Evolutionary conservation across 495 filamentous ascomycete genomes (phyloP).

Genomic region (Xanthoparmelia taractica): DNA sequence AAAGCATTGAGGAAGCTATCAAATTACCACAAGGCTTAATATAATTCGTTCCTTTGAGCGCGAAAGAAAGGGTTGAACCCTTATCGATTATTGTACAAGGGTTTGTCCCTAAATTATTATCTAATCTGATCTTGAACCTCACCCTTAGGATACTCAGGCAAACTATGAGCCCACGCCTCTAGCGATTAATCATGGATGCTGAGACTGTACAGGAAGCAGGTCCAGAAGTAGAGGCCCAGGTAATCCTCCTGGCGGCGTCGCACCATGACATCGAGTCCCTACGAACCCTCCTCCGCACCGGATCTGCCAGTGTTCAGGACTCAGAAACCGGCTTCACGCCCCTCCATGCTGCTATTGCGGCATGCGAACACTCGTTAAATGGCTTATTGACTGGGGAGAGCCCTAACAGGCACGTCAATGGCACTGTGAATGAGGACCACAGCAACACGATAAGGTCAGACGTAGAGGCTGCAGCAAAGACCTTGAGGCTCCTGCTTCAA

Average conservation of each 20-base stretch:
- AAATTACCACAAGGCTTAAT: too few species aligned
- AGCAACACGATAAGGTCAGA: conserved; percentile 31
- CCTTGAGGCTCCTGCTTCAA: conserved; percentile 67
- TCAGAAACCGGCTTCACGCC: conserved; percentile 78
- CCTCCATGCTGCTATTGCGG: conserved; percentile 82
- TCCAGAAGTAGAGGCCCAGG: conserved; percentile 31
- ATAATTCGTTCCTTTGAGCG: neutral
- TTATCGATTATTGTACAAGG: too few species aligned
- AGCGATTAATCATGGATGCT: neutral
- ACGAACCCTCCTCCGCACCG: conserved; percentile 61
- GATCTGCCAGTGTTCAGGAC: conserved; percentile 70
- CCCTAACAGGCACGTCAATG: conserved; percentile 28
- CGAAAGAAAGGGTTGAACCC: too few species aligned
- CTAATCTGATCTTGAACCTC: too few species aligned
- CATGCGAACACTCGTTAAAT: conserved; percentile 54
- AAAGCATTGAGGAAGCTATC: too few species aligned
- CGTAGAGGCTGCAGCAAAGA: conserved; percentile 52
- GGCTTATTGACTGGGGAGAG: conserved; percentile 32
- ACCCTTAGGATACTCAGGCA: too few species aligned
- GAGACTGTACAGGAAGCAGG: conserved; percentile 7
- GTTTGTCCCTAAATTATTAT: too few species aligned
- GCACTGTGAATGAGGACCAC: conserved; percentile 12
- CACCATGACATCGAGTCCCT: conserved; percentile 71
- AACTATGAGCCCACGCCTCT: neutral
- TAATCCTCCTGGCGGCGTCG: conserved; percentile 72